Base-by-base conservation (phyloP, 768 basidiomycete species). In the Collybia mongolica region DNA sequence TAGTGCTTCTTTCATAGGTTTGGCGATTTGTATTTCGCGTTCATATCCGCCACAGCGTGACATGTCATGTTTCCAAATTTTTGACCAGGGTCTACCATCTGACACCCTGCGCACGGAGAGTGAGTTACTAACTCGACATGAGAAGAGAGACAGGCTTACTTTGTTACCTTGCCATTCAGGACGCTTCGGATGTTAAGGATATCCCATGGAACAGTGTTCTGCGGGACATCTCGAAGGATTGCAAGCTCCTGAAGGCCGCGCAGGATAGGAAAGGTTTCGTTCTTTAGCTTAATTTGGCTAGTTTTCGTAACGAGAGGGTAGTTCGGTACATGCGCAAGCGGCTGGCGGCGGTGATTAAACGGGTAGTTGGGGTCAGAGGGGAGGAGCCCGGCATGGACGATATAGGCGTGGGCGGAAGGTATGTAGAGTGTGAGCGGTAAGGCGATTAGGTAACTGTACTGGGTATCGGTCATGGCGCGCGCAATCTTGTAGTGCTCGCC, bases 331-430 rank as follows among this genome's bases (percentile, higher is more conserved):
- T 75, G 79, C 2, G 88, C 80, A 15, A 95, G 76, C 2, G 93
- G 93, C 60, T 95, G 93, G 9, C 68, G 72, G 20, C 69, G 66
- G 56, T 83, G 71, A 19, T 70, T 72, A 15, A 70, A 63, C 23
- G 78, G 62, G 53, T 73, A 78, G 1, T 65, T 68, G 2, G 91
- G 86, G 61, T 96, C 82, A 5, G 75, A 77, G 0, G 93, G 77
- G 1, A 98, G 75, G 17, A 96, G 60, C 5, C 95, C 95, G 1
- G 84, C 94, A 57, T 97, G 93, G 1, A 86, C 90, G 41, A 95
- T 74, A 68, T 83, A 84, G 0, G 83, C 68, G 60, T 95, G 90
- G 2, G 87, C 80, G 2, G 77, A 76, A 0, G 93, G 90, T 14
- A 89, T 68, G 61, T 96, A 83, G 6, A 94, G 71, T 42, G 77